Percentiles rank a stretch among this genome's conserved stretches.
These are phyloP conservation scores for Phytophthora fragariae DNA, from an alignment of 352 stramenopile genomes.

Conservation along the genomic window DNA sequence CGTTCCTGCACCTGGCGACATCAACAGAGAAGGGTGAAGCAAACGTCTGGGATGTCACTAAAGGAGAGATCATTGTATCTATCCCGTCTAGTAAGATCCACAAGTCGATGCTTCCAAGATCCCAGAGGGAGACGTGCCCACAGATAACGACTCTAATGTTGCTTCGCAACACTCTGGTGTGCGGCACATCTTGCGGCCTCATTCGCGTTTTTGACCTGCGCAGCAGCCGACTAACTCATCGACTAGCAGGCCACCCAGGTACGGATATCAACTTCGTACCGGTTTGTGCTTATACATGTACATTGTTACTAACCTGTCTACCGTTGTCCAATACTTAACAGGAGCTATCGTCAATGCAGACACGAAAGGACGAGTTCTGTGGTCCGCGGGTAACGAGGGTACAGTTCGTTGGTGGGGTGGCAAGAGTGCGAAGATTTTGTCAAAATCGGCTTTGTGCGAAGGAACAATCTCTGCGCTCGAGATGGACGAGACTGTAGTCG, in stretches of 20 bases:
- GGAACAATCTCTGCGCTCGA: conserved; percentile 81
- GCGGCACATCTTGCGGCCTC: conserved; percentile 86
- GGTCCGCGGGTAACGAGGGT: conserved; percentile 84
- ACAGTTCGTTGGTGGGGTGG: conserved; percentile 90
- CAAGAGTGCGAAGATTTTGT: conserved; percentile 88
- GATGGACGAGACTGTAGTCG: conserved; percentile 91
- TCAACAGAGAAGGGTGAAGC: conserved; percentile 89
- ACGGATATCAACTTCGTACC: conserved; percentile 23
- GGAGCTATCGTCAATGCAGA: conserved; percentile 84
- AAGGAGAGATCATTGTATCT: conserved; percentile 84
- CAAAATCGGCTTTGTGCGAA: conserved; percentile 83
- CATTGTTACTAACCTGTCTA: neutral
- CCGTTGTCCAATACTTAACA: conserved; percentile 32
- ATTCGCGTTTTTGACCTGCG: conserved; percentile 90
- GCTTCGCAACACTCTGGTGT: conserved; percentile 88
- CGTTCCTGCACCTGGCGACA: conserved; percentile 81
- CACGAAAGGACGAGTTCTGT: conserved; percentile 87
- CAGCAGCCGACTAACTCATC: conserved; percentile 81
- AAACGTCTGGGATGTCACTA: conserved; percentile 89
- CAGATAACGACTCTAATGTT: conserved; percentile 92
- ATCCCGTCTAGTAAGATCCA: conserved; percentile 86
- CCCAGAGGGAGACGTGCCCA: conserved; percentile 63
- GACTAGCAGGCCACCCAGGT: conserved; percentile 87
- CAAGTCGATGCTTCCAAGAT: conserved; percentile 78
- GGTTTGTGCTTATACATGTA: neutral